Evolutionary conservation across 352 stramenopile species (phyloP).

Genomic region (Porosira glacialis): DNA sequence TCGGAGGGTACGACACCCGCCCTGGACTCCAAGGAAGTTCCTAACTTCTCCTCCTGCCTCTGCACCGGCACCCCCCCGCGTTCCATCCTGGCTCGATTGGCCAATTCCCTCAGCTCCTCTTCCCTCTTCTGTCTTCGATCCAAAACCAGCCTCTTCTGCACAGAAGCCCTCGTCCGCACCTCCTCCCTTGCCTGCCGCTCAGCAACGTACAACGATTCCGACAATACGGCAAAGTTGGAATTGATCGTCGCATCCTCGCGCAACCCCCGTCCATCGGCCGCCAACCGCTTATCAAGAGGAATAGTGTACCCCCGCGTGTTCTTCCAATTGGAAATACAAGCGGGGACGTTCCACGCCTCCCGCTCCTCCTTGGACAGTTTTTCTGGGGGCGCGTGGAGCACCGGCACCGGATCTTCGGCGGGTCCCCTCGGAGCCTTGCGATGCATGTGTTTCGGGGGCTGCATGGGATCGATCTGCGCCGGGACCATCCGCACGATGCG

Average conservation of each 20-base stretch:
- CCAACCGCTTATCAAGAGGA: constrained; percentile 97
- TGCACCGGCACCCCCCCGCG: constrained; percentile 84
- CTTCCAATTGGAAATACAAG: constrained; percentile 99
- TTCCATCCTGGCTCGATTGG: constrained; percentile 89
- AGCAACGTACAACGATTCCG: constrained; percentile 95
- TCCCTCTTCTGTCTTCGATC: constrained; percentile 93
- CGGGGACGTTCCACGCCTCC: constrained; percentile 96
- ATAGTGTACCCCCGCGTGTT: constrained; percentile 98
- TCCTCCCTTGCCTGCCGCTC: constrained; percentile 96
- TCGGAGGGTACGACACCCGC: too few relatives aligned
- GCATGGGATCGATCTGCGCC: constrained; percentile 97
- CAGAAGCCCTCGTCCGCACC: constrained; percentile 88
- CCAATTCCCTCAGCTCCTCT: constrained; percentile 90
- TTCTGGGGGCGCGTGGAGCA: constrained; percentile 86
- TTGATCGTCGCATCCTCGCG: constrained; percentile 94
- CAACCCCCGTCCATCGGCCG: constrained; percentile 93
- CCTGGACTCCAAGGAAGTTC: too few relatives aligned
- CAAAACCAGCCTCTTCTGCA: constrained; percentile 78
- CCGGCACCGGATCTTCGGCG: constrained; percentile 86
- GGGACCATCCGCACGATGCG: constrained; percentile 99
- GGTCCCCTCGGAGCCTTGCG: constrained; percentile 90
- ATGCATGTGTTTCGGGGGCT: constrained; percentile 98
- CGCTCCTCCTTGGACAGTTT: constrained; percentile 82
- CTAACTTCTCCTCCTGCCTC: too few relatives aligned
- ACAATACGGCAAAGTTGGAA: constrained; percentile 97